Percentiles rank a stretch among this genome's conserved stretches.
These are phyloP conservation scores for Neonectria hederae DNA, from an alignment of 2,329 filamentous ascomycete species.

Conservation along the genomic window DNA sequence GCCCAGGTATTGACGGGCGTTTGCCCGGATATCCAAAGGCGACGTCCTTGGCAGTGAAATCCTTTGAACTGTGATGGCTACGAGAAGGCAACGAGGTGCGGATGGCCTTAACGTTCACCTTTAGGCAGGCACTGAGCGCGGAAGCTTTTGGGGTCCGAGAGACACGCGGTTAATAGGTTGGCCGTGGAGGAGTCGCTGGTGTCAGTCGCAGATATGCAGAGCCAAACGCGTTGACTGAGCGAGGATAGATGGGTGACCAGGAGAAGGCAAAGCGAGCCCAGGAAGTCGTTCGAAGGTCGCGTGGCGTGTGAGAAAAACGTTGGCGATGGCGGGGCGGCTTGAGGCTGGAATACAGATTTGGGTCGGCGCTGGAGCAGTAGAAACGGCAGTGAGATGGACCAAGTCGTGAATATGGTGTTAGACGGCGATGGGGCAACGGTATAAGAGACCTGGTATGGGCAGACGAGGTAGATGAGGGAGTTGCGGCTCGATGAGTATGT, in stretches of 20 bases:
- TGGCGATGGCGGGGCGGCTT: neutral
- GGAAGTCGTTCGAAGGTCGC: neutral
- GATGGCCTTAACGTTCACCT: neutral
- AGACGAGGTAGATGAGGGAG: neutral
- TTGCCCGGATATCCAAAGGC: neutral
- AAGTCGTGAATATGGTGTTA: neutral
- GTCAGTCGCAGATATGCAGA: neutral
- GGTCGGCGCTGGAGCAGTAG: neutral
- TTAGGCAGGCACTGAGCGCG: neutral
- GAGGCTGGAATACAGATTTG: neutral
- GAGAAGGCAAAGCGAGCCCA: neutral
- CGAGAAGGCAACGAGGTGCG: too few relatives aligned
- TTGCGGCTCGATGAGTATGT: neutral
- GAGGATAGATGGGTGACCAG: neutral
- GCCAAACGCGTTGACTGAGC: neutral
- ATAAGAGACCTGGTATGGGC: conserved; percentile 8
- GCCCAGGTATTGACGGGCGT: neutral
- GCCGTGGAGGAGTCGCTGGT: neutral
- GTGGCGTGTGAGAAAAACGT: neutral
- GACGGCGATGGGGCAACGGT: neutral
- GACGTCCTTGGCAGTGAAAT: neutral
- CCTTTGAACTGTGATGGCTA: neutral
- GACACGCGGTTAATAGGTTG: neutral
- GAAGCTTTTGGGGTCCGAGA: neutral
- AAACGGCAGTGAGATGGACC: neutral